phyloP scores from a whole-genome alignment of 176 grass and related monocot species.

The Cenchrus americanus region DNA sequence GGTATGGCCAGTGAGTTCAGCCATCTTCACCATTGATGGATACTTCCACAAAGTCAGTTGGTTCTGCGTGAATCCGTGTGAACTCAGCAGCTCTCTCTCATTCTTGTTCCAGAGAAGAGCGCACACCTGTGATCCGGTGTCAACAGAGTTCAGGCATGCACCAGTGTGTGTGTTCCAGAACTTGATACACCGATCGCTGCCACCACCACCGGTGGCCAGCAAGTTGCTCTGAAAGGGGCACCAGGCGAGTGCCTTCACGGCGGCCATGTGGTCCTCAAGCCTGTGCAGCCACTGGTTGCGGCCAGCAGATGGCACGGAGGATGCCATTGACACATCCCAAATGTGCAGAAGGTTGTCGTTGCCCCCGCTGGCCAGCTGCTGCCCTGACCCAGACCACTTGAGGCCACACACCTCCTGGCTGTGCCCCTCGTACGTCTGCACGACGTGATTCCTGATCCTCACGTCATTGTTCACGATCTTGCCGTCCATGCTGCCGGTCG shows the following conservation, averaged over 20 bases:
- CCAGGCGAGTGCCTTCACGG: constrained; percentile 75
- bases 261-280: constrained; percentile 60
- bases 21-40: constrained; percentile 65
- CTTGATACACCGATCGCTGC: constrained; percentile 69
- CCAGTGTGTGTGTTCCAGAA: constrained; percentile 69
- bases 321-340: constrained; percentile 63
- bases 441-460: constrained; percentile 55
- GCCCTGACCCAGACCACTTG: constrained; percentile 66
- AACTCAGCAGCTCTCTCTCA: constrained; percentile 59
- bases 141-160: constrained; percentile 59
- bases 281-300: constrained; percentile 74
- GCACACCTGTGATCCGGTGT: constrained; percentile 60
- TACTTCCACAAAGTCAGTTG: constrained; percentile 65
- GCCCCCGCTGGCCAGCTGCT: constrained; percentile 70
- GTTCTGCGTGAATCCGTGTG: constrained; percentile 58
- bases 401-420: constrained; percentile 71
- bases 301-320: constrained; percentile 46
- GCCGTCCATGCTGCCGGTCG: constrained; percentile 64
- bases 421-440: constrained; percentile 71
- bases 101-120: constrained; percentile 65
- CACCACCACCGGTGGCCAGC: constrained; percentile 58
- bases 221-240: constrained; percentile 81
- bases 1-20: constrained; percentile 66
- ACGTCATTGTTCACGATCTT: constrained; percentile 74
- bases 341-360: constrained; percentile 75